Evolutionary conservation across 345 rosid species (phyloP).

Genomic region (Syzygium grande): DNA sequence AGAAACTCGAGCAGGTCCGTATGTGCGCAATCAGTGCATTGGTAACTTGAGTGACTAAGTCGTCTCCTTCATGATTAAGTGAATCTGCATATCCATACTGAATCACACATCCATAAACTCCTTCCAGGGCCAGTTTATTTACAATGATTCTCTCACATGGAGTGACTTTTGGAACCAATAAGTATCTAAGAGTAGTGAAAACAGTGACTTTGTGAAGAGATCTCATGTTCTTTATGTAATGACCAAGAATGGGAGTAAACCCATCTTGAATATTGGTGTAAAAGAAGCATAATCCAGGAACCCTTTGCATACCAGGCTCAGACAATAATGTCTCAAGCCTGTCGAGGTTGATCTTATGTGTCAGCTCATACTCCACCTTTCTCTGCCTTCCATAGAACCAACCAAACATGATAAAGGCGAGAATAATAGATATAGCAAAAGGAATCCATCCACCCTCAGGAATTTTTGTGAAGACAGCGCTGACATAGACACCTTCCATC

Average conservation of each 20-base stretch:
- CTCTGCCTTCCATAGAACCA: constrained; percentile 90
- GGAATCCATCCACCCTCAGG: constrained; percentile 94
- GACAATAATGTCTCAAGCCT: constrained; percentile 46
- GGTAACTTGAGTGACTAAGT: constrained; percentile 37
- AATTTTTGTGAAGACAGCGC: constrained; percentile 64
- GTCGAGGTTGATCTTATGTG: constrained; percentile 50
- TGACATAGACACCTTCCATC: constrained; percentile 78
- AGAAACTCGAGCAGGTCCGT: constrained; percentile 2
- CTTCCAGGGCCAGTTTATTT: constrained; percentile 25
- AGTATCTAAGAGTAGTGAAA: constrained; percentile 59
- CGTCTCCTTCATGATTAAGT: constrained; percentile 41
- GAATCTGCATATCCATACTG: constrained; percentile 66
- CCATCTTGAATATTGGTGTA: constrained; percentile 83
- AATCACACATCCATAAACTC: constrained; percentile 49
- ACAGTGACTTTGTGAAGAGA: constrained; percentile 75
- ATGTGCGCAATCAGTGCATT: constrained; percentile 25
- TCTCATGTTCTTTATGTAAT: constrained; percentile 66
- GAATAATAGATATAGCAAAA: constrained; percentile 66
- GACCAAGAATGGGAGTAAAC: constrained; percentile 70
- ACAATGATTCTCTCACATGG: constrained; percentile 39
- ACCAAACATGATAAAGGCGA: constrained; percentile 75
- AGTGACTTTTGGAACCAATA: constrained; percentile 54
- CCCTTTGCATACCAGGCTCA: constrained; percentile 63
- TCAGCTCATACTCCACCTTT: constrained; percentile 64
- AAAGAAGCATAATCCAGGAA: constrained; percentile 75